Evolutionary conservation across 192 early-diverging fungal species (phyloP).

Genomic region (Spinellus fusiger): DNA sequence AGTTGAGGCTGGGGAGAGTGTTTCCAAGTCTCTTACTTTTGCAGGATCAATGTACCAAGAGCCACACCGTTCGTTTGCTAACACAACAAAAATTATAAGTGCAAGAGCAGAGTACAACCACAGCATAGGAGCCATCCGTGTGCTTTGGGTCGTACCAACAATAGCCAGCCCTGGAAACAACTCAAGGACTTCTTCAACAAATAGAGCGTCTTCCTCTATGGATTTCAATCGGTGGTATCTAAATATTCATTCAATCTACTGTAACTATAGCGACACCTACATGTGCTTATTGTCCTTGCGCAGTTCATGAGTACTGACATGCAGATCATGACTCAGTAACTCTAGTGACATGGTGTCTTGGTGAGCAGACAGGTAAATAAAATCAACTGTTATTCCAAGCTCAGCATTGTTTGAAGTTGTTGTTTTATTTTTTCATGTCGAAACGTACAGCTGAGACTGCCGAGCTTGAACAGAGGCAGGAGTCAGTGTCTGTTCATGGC

Average conservation of each 20-base stretch:
- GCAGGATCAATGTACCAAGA: constrained; percentile 75
- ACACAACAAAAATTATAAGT: too few species aligned
- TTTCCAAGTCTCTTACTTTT: constrained; percentile 31
- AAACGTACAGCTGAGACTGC: not conserved
- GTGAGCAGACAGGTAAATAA: too few species aligned
- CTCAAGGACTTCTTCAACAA: constrained; percentile 54
- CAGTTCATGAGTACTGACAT: constrained; percentile 4
- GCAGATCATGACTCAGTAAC: constrained; percentile 1
- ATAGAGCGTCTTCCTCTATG: constrained; percentile 68
- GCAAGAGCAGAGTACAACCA: not conserved
- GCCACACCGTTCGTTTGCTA: constrained; percentile 84
- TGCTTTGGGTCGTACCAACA: constrained; percentile 32
- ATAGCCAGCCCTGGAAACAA: constrained; percentile 57
- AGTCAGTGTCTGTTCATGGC: constrained; percentile 1
- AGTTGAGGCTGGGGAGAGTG: not conserved
- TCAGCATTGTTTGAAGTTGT: not conserved
- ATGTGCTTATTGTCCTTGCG: constrained; percentile 36
- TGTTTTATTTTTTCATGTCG: not conserved
- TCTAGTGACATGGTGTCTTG: too few species aligned
- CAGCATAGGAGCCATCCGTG: not conserved
- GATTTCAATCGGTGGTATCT: constrained; percentile 76
- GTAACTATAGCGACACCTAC: constrained; percentile 6
- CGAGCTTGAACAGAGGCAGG: not conserved
- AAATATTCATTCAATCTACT: not conserved
- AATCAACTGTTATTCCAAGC: not conserved